Evolutionary conservation across 2,329 filamentous ascomycete species (phyloP), one percentile per base, ranked within the genome.

Genomic region (Aschersonia sp.): DNA sequence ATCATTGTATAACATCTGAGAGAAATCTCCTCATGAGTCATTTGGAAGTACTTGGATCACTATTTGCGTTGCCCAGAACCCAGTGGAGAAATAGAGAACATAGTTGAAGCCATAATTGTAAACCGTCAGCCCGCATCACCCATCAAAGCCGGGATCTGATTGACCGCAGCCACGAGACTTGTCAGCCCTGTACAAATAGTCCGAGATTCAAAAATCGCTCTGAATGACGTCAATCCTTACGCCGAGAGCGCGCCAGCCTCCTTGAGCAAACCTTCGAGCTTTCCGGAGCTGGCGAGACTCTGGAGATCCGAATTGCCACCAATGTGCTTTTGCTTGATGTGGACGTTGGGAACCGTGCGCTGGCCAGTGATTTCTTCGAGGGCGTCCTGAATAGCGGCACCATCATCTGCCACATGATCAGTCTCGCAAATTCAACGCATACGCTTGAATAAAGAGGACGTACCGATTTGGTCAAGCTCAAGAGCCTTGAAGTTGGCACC

Each of bases 331-430:
- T 88, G 71, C 57, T 70, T 71, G 68, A 98, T 97, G 74, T 85
- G 97, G 71, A 95, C 85, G 73, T 97, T 97, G 59, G 92, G 92
- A 5, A 98, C 92, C 58, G 86, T 90, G 60, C 81, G 75, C 75
- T 98, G 92, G 64, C 77, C 74, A 49, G 81, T 87, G 58, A 97
- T 78, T 54, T 90, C 76, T 56, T 78, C 66, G 51, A 98, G 85
- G 30, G 88, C 87, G 54, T 79, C 73, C 73, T 98, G 92, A 60
- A 98, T 79, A 10, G 73, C 88, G 55, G 69, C 64, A 54, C 92
- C 90, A 61, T 97, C 90, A 54, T 82, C 87, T 94, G 56, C 42
- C 7, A 32, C 22, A 11, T 22, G 4, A 33, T 52, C 29, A 48
- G 49, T 37, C 31, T 47, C n/a, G 22, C 9, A 31, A 22, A 22